Percentiles rank a stretch among this genome's conserved stretches.
Conservation (phyloP, 1,139 yeast species). For the Yamadazyma epiphylla region DNA sequence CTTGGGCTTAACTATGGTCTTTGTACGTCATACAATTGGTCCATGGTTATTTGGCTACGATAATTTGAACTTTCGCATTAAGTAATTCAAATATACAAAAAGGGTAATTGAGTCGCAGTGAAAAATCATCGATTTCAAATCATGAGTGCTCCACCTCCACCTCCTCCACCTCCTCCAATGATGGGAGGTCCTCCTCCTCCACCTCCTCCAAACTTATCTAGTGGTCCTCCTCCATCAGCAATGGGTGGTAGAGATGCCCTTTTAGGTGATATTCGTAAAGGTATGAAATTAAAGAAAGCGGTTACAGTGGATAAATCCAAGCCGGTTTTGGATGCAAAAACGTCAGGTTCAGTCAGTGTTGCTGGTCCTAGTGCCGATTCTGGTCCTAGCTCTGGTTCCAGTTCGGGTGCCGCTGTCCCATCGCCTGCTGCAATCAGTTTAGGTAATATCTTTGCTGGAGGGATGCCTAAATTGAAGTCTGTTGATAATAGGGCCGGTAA, state of each 20-base stretch:
- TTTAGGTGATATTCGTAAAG: conserved; percentile 83
- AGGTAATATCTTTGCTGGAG: conserved; percentile 83
- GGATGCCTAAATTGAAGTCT: conserved; percentile 74
- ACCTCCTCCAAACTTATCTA: conserved; percentile 29
- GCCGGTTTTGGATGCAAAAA: conserved; percentile 36
- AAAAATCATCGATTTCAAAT: no score
- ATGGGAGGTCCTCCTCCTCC: conserved; percentile 38
- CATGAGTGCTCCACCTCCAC: conserved; percentile 16
- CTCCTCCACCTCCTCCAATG: conserved; percentile 15
- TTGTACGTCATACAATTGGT: conserved; percentile 79
- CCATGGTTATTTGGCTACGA: conserved; percentile 87
- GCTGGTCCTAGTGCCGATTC: conserved; percentile 10
- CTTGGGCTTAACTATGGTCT: conserved; percentile 64
- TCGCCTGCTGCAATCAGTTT: conserved; percentile 49
- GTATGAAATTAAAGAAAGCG: conserved; percentile 70
- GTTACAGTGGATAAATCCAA: conserved; percentile 44
- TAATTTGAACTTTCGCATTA: conserved; percentile 56
- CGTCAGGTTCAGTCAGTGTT: conserved; percentile 7
- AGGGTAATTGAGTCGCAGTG: no score
- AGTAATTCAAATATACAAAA: no score
- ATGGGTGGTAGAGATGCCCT: conserved; percentile 70
- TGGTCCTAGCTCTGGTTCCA: conserved; percentile 5
- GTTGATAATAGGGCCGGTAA: conserved; percentile 45
- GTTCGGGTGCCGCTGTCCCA: conserved; percentile 12
- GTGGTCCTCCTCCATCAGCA: conserved; percentile 29